These are phyloP conservation scores for Aspergillus phoenicis DNA, from an alignment of 2,329 filamentous ascomycete genomes.

Conservation along the genomic window DNA sequence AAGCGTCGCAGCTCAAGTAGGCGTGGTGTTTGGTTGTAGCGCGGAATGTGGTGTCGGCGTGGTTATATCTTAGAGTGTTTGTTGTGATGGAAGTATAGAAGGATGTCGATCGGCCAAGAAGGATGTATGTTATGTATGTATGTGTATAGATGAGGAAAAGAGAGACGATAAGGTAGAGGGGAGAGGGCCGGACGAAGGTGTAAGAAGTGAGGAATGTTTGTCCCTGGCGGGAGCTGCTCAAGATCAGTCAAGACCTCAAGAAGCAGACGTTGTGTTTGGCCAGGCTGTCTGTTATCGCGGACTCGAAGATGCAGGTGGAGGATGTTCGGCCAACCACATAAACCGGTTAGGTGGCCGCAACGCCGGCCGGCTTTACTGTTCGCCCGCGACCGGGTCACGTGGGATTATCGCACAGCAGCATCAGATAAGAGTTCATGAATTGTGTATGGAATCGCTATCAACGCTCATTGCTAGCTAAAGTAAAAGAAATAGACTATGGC, in stretches of 20 bases:
- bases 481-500: neutral
- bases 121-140: no score
- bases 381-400: conserved; percentile 22
- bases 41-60: neutral
- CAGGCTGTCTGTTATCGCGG: conserved; percentile 9
- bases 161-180: neutral
- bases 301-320: conserved; percentile 3
- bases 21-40: neutral
- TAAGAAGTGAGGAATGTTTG: neutral
- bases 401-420: neutral
- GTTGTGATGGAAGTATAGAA: neutral
- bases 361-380: conserved; percentile 14
- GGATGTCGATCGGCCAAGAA: neutral
- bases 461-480: neutral
- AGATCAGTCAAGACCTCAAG: conserved; percentile 27
- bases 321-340: neutral
- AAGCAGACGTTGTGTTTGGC: conserved; percentile 1
- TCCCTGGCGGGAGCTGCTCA: conserved; percentile 5
- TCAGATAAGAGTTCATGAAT: neutral
- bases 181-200: neutral
- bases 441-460: neutral
- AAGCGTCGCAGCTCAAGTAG: neutral
- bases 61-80: neutral
- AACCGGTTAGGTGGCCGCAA: conserved; percentile 30
- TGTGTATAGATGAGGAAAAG: neutral